Conservation (phyloP, 2,329 filamentous ascomycete species). For the Cladophialophora bantiana region DNA sequence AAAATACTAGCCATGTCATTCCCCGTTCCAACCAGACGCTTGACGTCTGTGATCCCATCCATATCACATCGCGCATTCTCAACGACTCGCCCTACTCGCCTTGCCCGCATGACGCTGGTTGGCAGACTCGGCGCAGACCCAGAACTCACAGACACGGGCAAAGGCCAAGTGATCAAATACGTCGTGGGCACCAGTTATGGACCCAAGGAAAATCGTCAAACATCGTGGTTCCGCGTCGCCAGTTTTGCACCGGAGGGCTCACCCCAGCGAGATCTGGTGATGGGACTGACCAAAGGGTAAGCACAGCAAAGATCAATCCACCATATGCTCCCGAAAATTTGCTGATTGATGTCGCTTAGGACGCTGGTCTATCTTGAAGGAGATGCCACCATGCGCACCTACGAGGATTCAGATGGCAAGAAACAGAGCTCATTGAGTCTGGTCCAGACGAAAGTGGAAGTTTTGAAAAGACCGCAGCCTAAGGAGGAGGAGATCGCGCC, state of each 20-base stretch:
- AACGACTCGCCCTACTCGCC: conserved; percentile 65
- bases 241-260: conserved; percentile 71
- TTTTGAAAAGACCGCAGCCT: conserved; percentile 37
- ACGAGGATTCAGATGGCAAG: conserved; percentile 72
- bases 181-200: conserved; percentile 74
- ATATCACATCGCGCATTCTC: conserved; percentile 72
- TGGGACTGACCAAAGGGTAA: conserved; percentile 83
- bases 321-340: background rate
- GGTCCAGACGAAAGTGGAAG: conserved; percentile 72
- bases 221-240: conserved; percentile 84
- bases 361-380: conserved; percentile 83
- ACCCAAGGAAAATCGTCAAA: conserved; percentile 71
- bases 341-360: conserved; percentile 55
- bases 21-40: conserved; percentile 58
- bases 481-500: conserved; percentile 30
- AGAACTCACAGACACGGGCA: conserved; percentile 73
- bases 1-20: conserved; percentile 34
- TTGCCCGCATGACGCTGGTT: conserved; percentile 85
- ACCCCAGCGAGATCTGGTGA: conserved; percentile 72
- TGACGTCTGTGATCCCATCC: conserved; percentile 52
- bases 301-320: conserved; percentile 47
- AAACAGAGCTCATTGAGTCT: conserved; percentile 69
- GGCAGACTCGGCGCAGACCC: conserved; percentile 83
- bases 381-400: conserved; percentile 73
- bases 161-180: conserved; percentile 80